These are phyloP conservation scores for Nannochloropsis granulata DNA, from an alignment of 108 stramenopile genomes.

Conservation along the genomic window DNA sequence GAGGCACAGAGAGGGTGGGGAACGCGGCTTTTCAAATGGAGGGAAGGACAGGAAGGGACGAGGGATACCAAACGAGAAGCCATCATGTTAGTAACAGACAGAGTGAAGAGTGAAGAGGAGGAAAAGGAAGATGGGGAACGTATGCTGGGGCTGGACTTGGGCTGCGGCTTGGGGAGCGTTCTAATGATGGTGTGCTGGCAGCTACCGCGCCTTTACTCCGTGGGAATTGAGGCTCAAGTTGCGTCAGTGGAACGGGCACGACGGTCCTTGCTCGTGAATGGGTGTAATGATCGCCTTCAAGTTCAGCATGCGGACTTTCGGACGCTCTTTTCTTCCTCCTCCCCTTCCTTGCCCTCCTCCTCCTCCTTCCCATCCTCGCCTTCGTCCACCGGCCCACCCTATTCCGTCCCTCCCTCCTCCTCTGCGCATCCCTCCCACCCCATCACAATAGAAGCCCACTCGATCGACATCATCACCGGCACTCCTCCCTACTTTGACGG, in stretches of 20 bases:
- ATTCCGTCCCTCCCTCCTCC: neutral
- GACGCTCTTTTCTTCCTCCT: neutral
- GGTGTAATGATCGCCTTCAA: constrained; percentile 8
- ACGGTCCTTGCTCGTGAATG: constrained; percentile 45
- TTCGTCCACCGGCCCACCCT: neutral
- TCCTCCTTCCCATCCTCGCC: neutral
- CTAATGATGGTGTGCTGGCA: neutral
- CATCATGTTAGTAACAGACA: neutral
- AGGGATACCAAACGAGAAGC: neutral
- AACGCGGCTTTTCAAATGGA: neutral
- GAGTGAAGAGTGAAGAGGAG: neutral
- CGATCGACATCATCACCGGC: constrained; percentile 32
- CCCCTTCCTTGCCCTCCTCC: neutral
- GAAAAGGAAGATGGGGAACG: neutral
- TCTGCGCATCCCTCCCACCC: neutral
- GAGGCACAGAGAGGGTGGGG: neutral
- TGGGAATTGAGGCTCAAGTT: constrained; percentile 46
- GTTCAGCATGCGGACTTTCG: neutral
- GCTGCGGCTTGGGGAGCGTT: constrained; percentile 7
- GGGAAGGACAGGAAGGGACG: neutral
- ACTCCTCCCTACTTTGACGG: constrained; percentile 50
- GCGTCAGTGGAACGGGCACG: constrained; percentile 44
- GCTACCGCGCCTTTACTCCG: neutral
- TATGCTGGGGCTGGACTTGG: neutral
- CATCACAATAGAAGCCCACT: neutral